Evolutionary conservation across 1,284 basidiomycete genomes (phyloP), one percentile per base, ranked within the genome.

Genomic region (Lentinula novae-zelandiae): DNA sequence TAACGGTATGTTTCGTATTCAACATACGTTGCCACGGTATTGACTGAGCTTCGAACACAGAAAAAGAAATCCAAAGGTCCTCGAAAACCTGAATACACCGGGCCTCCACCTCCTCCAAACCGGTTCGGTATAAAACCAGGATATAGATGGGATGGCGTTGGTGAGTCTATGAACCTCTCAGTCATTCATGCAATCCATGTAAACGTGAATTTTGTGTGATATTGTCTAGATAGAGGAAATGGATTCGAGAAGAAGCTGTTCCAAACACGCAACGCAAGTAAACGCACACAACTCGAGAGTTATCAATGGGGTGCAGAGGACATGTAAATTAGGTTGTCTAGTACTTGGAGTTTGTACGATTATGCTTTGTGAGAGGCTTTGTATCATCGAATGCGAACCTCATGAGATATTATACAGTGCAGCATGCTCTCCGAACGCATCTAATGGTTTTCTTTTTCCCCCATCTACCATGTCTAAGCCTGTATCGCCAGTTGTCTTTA

Each of bases 91-190:
- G 87, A 90, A 69, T 99, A 98, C 73, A 82, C 78, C 31, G 95
- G 95, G 7, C 92, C 95, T 0, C 83, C 88, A 1, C 95, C 93
- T 1, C 89, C 95, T 15, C 95, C 96, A 7, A 99, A 99, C 77
- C 86, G 96, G 8, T 99, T 96, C 73, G 89, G 89, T 27, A 98
- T 99, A 65, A 87, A 85, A 60, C 97, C 96, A 10, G 96, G 96
- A 0, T 96, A 96, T 71, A 82, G 96, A 67, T 99, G 96, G 96
- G 96, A 98, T 71, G 95, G 94, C 51, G 94, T 96, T 60, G 93
- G 93, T 95, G 68, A 71, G 86, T 85, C 17, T 36, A 38, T 20
- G 17, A 17, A n/a, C 36, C 6, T 58, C 17, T 22, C 36, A 59
- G 12, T 34, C 27, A 22, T 51, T 52, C n/a, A 6, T 51, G 22